These are phyloP conservation scores for Arxiozyma bovina DNA, from an alignment of 1,139 yeast genomes.

Conservation along the genomic window DNA sequence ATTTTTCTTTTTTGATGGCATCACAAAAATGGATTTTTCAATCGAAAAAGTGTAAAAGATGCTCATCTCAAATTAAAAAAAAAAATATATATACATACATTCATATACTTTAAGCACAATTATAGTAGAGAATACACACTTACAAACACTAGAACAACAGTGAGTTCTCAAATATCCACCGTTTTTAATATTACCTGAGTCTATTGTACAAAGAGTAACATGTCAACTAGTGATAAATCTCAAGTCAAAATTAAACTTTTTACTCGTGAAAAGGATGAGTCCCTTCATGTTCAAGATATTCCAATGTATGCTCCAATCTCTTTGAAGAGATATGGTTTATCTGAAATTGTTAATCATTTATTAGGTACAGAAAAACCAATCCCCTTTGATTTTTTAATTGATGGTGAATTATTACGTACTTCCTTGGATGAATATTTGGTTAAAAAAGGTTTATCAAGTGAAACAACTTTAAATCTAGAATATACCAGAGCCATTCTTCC, in stretches of 20 bases:
- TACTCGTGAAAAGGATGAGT: constrained; percentile 76
- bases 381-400: constrained; percentile 88
- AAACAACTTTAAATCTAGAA: constrained; percentile 70
- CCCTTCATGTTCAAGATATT: constrained; percentile 64
- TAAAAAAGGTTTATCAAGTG: constrained; percentile 71
- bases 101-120: too few species aligned
- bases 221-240: constrained; percentile 31
- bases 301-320: constrained; percentile 83
- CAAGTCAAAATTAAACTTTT: constrained; percentile 73
- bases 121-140: neutral
- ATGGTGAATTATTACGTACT: constrained; percentile 69
- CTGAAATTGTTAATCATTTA: constrained; percentile 89
- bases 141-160: neutral
- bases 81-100: neutral
- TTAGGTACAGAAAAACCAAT: constrained; percentile 51
- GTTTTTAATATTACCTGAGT: constrained; percentile 9
- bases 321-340: constrained; percentile 81
- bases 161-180: constrained; percentile 7
- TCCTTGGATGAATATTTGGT: constrained; percentile 74
- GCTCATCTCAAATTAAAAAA: neutral
- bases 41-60: neutral
- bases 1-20: too few species aligned
- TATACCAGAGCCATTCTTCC: constrained; percentile 90
- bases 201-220: constrained; percentile 11
- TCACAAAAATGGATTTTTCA: neutral